Evolutionary conservation across 768 basidiomycete species (phyloP), one percentile per base, ranked within the genome.

Genomic region (Termitomyces bulborhizus): DNA sequence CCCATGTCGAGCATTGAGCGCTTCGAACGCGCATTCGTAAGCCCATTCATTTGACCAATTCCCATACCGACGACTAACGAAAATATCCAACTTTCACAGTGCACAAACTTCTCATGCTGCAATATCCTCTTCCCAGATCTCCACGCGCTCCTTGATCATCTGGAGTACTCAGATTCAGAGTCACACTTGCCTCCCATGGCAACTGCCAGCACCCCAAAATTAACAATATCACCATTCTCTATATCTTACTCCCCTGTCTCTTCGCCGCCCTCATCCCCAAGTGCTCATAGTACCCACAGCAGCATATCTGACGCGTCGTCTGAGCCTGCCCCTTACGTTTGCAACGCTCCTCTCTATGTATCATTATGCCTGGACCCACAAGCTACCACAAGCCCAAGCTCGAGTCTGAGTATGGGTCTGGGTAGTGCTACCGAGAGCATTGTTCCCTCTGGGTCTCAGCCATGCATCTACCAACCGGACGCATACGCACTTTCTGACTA

Each of bases 141-240:
- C 45, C 79, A 79, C 54, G 69, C 69, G 42, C 71, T 79, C 26
- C 65, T 79, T 56, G 74, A 75, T 60, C 81, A 80, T 60, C 72
- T 74, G 34, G 75, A 77, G 44, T 1, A 43, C 54, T 4, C 45
- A 31, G 4, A 56, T 37, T 26, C 18, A 51, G 15, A 21, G 31
- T 13, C 58, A 1, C 59, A 13, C 27, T 34, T 61, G 0, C 57
- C 59, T 12, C 57, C 61, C 1, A 45, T 9, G 59, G 50, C 34
- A 46, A n/a, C n/a, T 40, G 6, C n/a, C 39, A 40, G n/a, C 15
- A 40, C 39, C 7, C 39, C 39, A 8, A 18, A 18, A 40, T 18
- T 18, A 18, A 40, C n/a, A 40, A 15, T 40, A 8, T 9, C 39
- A 18, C 39, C 39, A 3, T 18, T 40, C 8, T n/a, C 42, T 2